Percentiles rank a stretch among this genome's conserved stretches.
phyloP scores from a whole-genome alignment of 176 grass and related monocot genomes.

The Ananas comosus region DNA sequence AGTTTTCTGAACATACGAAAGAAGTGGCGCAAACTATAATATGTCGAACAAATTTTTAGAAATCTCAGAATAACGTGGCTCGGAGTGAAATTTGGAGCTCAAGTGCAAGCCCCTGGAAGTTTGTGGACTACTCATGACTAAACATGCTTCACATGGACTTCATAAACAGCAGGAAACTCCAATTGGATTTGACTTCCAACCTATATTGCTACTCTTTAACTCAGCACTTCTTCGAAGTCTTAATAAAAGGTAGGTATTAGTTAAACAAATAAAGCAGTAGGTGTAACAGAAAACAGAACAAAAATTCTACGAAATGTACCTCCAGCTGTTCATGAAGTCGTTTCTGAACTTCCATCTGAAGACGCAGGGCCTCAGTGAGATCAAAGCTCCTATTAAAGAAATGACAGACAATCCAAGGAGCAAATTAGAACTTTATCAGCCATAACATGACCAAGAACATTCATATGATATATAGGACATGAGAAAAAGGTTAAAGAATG shows the following conservation, averaged over 20 bases:
- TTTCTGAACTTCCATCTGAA: conserved; percentile 99
- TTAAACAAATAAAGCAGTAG: neutral
- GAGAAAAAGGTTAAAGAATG: neutral
- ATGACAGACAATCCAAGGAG: conserved; percentile 6
- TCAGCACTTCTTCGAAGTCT: neutral
- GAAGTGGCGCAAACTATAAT: too few species aligned
- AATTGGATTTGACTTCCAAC: neutral
- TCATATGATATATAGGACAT: too few species aligned
- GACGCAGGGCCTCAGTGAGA: conserved; percentile 78
- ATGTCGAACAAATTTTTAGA: too few species aligned
- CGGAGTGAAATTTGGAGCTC: too few species aligned
- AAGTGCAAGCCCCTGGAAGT: too few species aligned
- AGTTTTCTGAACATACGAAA: too few species aligned
- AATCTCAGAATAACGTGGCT: too few species aligned
- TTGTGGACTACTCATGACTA: too few species aligned
- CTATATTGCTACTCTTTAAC: neutral
- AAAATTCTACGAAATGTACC: conserved; percentile 30
- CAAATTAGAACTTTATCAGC: conserved; percentile 1
- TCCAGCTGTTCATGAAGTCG: conserved; percentile 95
- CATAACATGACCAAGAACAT: neutral
- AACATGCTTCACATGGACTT: too few species aligned
- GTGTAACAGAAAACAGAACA: neutral
- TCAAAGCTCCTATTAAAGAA: conserved; percentile 68
- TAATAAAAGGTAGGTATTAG: neutral
- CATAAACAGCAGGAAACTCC: too few species aligned